Percentiles rank a stretch among this genome's conserved stretches.
Conservation (phyloP, 2,329 filamentous ascomycete genomes). For the Berkeleyomyces basicola region DNA sequence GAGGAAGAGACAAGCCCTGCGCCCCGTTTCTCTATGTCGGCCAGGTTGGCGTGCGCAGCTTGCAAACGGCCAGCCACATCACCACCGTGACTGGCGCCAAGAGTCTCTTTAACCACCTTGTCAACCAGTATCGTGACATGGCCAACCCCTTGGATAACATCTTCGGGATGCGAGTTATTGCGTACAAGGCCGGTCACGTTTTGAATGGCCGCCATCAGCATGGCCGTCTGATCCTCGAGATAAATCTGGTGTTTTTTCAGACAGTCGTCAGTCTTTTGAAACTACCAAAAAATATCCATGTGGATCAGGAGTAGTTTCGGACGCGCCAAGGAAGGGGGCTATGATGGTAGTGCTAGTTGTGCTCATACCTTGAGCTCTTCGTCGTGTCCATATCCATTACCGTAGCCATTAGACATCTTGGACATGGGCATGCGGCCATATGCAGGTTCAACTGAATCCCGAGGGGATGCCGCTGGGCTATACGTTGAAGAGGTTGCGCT, state of each 20-base stretch:
- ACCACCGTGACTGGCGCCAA: conserved; percentile 35
- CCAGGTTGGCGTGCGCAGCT: conserved; percentile 46
- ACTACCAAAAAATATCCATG: neutral
- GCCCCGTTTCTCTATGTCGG: conserved; percentile 45
- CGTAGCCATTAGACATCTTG: conserved; percentile 9
- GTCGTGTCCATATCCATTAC: conserved; percentile 9
- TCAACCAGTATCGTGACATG: conserved; percentile 55
- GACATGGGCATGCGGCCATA: conserved; percentile 8
- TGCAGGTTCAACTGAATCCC: conserved; percentile 33
- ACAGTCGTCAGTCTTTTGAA: neutral
- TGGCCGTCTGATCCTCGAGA: conserved; percentile 66
- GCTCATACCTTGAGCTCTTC: conserved; percentile 14
- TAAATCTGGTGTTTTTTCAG: conserved; percentile 38
- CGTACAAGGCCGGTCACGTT: conserved; percentile 61
- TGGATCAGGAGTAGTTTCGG: neutral
- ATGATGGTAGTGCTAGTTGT: neutral
- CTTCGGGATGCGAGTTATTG: conserved; percentile 42
- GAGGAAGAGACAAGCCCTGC: conserved; percentile 32
- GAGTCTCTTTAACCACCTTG: conserved; percentile 51
- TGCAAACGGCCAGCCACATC: conserved; percentile 39
- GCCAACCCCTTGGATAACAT: conserved; percentile 52
- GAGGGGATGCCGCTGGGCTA: conserved; percentile 54
- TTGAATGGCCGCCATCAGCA: conserved; percentile 65
- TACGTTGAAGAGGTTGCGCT: conserved; percentile 60
- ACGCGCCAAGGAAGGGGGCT: neutral